Evolutionary conservation across 1,284 basidiomycete genomes (phyloP), one percentile per base, ranked within the genome.

Genomic region (Inonotus hispidus): DNA sequence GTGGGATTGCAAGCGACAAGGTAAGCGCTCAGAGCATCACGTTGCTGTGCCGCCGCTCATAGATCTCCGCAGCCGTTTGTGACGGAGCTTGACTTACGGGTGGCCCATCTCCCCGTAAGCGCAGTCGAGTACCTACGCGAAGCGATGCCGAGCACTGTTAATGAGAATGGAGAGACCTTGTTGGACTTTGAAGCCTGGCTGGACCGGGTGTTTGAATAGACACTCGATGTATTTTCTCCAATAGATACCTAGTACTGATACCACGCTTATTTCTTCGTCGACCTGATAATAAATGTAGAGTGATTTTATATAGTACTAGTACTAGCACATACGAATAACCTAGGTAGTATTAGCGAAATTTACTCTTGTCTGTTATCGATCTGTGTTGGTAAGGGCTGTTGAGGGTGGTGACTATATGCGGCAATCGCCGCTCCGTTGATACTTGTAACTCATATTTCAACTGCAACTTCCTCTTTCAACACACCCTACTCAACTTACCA

Each of bases 1-100:
- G 92, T 52, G 93, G 92, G 7, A 88, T 98, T 49, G 93, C 95
- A 1, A 84, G 81, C 13, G 90, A 95, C 70, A 98, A 98, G 82
- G 94, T 91, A 65, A 47, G 81, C 63, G 11, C 21, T 21, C 41
- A 43, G 32, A 32, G 16, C 49, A 50, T 64, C 59, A 58, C 61
- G 45, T 52, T 35, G 7, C 64, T 39, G 29, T 58, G 58, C 29
- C 56, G 61, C 49, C 49, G n/a, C 21, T 38, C 32, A 23, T 45
- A 60, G 58, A 43, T 23, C 16, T 61, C 58, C 68, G 59, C 73
- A 95, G 93, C 88, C 91, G 4, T 95, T 90, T 67, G 88, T 98
- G 16, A 98, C 95, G 2, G 95, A 98, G 72, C 78, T 97, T 41
- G 96, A 99, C 72, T 81, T 99, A 70, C 84, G 88, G 60, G 77